Evolutionary conservation across 257 asterid genomes (phyloP).

Genomic region (Craterostigma plantagineum): DNA sequence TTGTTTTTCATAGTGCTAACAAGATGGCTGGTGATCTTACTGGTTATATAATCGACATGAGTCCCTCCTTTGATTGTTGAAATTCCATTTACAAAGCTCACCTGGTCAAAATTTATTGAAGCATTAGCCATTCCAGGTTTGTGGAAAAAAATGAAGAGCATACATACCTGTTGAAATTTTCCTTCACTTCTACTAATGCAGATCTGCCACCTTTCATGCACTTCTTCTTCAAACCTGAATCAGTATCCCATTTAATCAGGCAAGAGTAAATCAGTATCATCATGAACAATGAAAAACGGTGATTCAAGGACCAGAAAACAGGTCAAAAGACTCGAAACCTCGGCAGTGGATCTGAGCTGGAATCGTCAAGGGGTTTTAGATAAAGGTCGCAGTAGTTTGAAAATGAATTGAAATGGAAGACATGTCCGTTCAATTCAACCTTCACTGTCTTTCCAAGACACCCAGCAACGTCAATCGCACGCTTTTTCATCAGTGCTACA

Average conservation of each 20-base stretch:
- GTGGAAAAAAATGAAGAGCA: too few species aligned
- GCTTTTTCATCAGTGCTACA: conserved; percentile 84
- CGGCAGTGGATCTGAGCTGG: conserved; percentile 35
- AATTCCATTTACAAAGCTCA: conserved; percentile 85
- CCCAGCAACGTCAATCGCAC: conserved; percentile 84
- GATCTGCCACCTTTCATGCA: conserved; percentile 76
- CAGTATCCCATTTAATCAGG: conserved; percentile 1
- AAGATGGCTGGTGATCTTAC: conserved; percentile 66
- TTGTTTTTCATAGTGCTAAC: conserved; percentile 31
- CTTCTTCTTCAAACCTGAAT: conserved; percentile 61
- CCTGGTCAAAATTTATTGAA: conserved; percentile 24
- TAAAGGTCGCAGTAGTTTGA: conserved; percentile 70
- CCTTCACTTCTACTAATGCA: conserved; percentile 90
- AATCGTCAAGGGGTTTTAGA: conserved; percentile 27
- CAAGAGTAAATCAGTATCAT: neutral
- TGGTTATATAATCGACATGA: conserved; percentile 84
- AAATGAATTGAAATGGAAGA: conserved; percentile 55
- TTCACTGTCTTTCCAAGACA: conserved; percentile 82
- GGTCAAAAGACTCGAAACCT: conserved; percentile 25
- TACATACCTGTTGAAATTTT: conserved; percentile 88
- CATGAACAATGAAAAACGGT: neutral
- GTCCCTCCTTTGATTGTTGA: conserved; percentile 99
- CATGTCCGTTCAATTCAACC: conserved; percentile 71
- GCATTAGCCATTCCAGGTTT: too few species aligned
- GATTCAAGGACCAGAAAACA: neutral